Base-by-base conservation (phyloP, 805 yeast genomes). In the Sugiyamaella lignohabitans region DNA sequence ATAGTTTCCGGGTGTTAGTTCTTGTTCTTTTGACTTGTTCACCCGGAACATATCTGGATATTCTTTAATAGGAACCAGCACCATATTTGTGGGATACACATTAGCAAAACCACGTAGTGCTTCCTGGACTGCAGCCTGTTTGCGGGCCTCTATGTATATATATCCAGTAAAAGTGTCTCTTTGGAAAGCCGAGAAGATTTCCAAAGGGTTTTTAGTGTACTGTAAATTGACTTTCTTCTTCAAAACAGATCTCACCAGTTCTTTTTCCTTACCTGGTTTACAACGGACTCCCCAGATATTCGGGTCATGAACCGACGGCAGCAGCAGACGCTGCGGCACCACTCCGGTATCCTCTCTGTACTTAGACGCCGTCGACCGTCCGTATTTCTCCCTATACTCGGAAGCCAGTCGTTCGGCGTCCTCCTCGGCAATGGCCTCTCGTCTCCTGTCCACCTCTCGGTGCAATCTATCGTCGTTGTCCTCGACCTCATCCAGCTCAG, bases 271-370 rank as follows among this genome's bases (percentile, higher is more conserved):
- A 42, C 98, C 97, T 29, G 86, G 87, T 59, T 94, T 79, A 69
- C 95, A 87, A 66, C 96, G 79, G 40, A 93, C 79, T 60, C 96
- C 98, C 85, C 96, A 93, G 58, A 93, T 87, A 46, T 87, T 81
- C 5, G 98, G 98, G 62, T 93, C 97, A 59, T 89, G 87, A 49
- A 93, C 95, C 27, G 97, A 87, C 10, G 98, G 98, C 66, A 93
- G 74, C 57, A 93, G 74, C 58, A 93, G 77, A 60, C 95, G 82
- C 65, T 93, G 98, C 4, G 98, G 93, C 10, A 91, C 96, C 40
- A 83, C 77, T 29, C 88, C 87, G 46, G 87, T 84, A 34, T 78
- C 82, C 40, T 95, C 96, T 59, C 94, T 76, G 66, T 84, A 89
- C 52, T 84, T 84, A 32, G 84, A 78, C 4, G 84, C 76, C 35